Percentiles rank a stretch among this genome's conserved stretches.
phyloP scores from a whole-genome alignment of 2,329 filamentous ascomycete genomes.

The Fusarium nygamai region DNA sequence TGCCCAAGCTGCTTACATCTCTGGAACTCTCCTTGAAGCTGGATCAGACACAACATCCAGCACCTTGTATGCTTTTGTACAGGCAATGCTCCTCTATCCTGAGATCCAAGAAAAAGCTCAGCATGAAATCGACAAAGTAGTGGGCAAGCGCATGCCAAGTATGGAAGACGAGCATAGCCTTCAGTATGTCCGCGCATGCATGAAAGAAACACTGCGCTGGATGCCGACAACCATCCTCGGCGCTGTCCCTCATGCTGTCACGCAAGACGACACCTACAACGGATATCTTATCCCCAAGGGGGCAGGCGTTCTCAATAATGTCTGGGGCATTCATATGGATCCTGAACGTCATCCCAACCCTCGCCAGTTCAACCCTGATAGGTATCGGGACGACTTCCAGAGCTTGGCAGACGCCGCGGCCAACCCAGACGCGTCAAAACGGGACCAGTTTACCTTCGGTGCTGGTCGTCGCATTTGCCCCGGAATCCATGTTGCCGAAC shows the following conservation, averaged over 20 bases:
- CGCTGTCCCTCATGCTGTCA: constrained; percentile 50
- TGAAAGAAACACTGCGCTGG: constrained; percentile 49
- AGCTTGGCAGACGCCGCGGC: constrained; percentile 21
- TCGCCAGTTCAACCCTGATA: constrained; percentile 47
- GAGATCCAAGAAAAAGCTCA: constrained; percentile 55
- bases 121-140: constrained; percentile 56
- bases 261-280: constrained; percentile 40
- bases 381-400: constrained; percentile 33
- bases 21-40: constrained; percentile 40
- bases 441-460: constrained; percentile 30
- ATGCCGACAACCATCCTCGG: constrained; percentile 45
- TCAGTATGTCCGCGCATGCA: constrained; percentile 52
- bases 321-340: constrained; percentile 65
- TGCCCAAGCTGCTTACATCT: constrained; percentile 14
- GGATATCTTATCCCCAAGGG: constrained; percentile 44
- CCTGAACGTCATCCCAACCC: constrained; percentile 68
- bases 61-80: constrained; percentile 48
- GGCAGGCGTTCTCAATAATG: constrained; percentile 35
- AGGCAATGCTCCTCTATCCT: constrained; percentile 58
- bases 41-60: constrained; percentile 47
- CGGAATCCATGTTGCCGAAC: constrained; percentile 27
- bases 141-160: constrained; percentile 53
- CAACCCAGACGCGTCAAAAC: constrained; percentile 1
- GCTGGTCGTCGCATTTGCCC: constrained; percentile 29
- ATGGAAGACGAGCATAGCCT: constrained; percentile 55